phyloP scores from a whole-genome alignment of 352 stramenopile species.

The Globisporangium iwayamae region DNA sequence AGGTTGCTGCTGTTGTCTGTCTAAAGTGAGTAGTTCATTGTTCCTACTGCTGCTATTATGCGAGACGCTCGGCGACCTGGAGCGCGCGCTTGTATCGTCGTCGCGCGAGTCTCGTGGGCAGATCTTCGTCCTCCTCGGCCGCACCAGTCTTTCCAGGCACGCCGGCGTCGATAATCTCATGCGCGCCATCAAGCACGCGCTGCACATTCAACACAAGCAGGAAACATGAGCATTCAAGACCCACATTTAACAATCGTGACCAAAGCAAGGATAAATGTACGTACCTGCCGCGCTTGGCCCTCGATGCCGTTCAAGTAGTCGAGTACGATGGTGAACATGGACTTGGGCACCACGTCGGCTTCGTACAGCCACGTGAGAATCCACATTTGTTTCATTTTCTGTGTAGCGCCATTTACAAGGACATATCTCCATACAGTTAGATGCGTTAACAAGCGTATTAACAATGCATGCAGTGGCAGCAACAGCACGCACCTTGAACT shows the following conservation, averaged over 20 bases:
- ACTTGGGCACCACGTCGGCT: slow-evolving; percentile 73
- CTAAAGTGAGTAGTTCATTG: background rate
- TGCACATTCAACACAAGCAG: slow-evolving; percentile 11
- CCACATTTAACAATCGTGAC: background rate
- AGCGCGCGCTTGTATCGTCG: slow-evolving; percentile 78
- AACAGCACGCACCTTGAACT: slow-evolving; percentile 60
- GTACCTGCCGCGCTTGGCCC: slow-evolving; percentile 53
- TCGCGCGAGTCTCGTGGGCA: slow-evolving; percentile 51
- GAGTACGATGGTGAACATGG: slow-evolving; percentile 72
- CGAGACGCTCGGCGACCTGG: slow-evolving; percentile 68
- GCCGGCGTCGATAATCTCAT: slow-evolving; percentile 69
- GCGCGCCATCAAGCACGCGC: slow-evolving; percentile 65
- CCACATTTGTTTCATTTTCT: slow-evolving; percentile 85
- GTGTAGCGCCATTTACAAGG: slow-evolving; percentile 9
- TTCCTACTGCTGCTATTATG: slow-evolving; percentile 22
- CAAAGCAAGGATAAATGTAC: background rate
- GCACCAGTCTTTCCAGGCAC: slow-evolving; percentile 47
- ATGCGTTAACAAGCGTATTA: too few relatives aligned
- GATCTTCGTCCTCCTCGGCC: slow-evolving; percentile 46
- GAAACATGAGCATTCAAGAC: background rate
- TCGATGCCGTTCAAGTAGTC: slow-evolving; percentile 74
- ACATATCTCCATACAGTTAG: background rate
- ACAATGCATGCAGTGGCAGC: background rate
- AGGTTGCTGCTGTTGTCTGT: background rate
- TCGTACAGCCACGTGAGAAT: slow-evolving; percentile 83